phyloP scores from a whole-genome alignment of 768 basidiomycete genomes.

The Ramaria rubella region DNA sequence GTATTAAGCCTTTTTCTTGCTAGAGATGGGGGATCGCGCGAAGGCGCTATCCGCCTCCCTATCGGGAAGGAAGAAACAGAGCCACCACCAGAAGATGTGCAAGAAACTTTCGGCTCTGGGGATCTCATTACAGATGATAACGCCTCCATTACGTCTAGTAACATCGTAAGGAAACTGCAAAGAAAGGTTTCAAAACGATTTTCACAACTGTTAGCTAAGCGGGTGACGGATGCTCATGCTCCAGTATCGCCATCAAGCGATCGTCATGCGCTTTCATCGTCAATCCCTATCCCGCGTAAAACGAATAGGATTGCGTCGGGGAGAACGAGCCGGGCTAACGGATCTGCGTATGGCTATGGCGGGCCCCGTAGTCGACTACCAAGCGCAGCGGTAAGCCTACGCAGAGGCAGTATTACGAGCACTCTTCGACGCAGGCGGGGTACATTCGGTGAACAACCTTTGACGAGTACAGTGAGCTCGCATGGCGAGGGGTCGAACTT shows the following conservation, averaged over 20 bases:
- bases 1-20: slow-evolving; percentile 84
- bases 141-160: slow-evolving; percentile 39
- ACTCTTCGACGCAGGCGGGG: slow-evolving; percentile 44
- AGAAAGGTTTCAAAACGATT: slow-evolving; percentile 49
- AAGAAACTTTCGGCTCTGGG: slow-evolving; percentile 20
- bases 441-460: slow-evolving; percentile 36
- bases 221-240: slow-evolving; percentile 37
- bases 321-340: slow-evolving; percentile 55
- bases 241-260: slow-evolving; percentile 25
- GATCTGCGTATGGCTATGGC: slow-evolving; percentile 76
- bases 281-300: slow-evolving; percentile 30
- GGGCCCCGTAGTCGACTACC: slow-evolving; percentile 48
- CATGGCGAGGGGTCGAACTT: slow-evolving; percentile 56
- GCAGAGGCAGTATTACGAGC: slow-evolving; percentile 48
- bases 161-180: slow-evolving; percentile 19
- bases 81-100: slow-evolving; percentile 23
- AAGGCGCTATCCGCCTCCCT: slow-evolving; percentile 76
- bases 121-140: slow-evolving; percentile 51
- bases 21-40: slow-evolving; percentile 83
- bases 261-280: slow-evolving; percentile 40
- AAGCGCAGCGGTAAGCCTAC: slow-evolving; percentile 37
- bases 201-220: slow-evolving; percentile 53
- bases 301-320: slow-evolving; percentile 30
- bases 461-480: background rate
- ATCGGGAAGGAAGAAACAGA: slow-evolving; percentile 54